Base-by-base conservation (phyloP, 192 early-diverging fungal species). In the Coemansia sp. region DNA sequence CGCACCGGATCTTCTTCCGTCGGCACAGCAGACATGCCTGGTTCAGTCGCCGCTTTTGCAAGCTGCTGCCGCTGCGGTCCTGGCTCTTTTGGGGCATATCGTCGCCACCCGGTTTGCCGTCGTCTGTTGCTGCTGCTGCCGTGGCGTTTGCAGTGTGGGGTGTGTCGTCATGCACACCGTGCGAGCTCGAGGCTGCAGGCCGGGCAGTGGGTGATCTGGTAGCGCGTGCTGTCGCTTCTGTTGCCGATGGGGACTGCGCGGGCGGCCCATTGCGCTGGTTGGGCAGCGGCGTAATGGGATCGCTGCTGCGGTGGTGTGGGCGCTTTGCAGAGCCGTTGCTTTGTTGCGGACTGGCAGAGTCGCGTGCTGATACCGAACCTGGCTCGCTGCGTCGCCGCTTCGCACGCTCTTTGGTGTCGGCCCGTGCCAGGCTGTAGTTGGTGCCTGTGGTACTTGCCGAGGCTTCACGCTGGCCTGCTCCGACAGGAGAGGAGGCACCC, bases 1-100 rank as follows among this genome's bases (percentile, higher is more conserved):
- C 66, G 52, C 73, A 76, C 19, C 61, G 51, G 19, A 76, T 66
- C 47, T 76, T 76, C 18, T 70, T 76, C n/a, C 58, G 51, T 17
- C 73, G 61, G 29, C 73, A 76, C 40, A 68, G 47, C 38, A 65
- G 22, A 23, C 73, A 76, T 18, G 73, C 69, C 32, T 73, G 69
- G 37, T 66, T 73, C 29, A 73, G 58, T n/a, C 64, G 63, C 30
- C 69, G 63, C 49, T 57, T 65, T 27, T 72, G 68, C 38, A 53
- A 39, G 48, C 47, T 51, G 42, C 25, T 51, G 17, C 40, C 41
- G 12, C 48, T 44, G 29, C 18, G 34, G 45, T 39, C 33, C 0
- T n/a, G n/a, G n/a, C n/a, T n/a, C n/a, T n/a, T n/a, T n/a, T n/a
- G n/a, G n/a, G 20, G 20, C 20, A 20, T 10, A 38, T 38, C 41